Percentiles rank a stretch among this genome's conserved stretches.
Conservation (phyloP, 768 basidiomycete genomes). For the Candolleomyces efflorescens region DNA sequence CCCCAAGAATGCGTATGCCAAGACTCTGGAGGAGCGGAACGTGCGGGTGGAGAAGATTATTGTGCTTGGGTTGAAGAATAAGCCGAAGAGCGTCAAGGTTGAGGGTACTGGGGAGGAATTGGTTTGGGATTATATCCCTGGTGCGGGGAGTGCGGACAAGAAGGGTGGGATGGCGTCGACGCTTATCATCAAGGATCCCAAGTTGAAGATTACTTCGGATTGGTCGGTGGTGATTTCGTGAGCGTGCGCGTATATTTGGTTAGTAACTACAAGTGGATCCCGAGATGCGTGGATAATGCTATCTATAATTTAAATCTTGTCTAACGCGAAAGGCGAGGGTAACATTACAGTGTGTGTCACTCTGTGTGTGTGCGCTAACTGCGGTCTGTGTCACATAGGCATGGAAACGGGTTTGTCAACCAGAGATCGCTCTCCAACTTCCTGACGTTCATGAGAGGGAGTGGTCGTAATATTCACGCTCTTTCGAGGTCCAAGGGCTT, state of each 20-base stretch:
- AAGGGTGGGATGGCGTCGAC: constrained; percentile 65
- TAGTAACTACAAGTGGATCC: too few species aligned
- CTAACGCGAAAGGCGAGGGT: too few species aligned
- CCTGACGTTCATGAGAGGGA: too few species aligned
- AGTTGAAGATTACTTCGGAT: constrained; percentile 49
- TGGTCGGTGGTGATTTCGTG: constrained; percentile 35
- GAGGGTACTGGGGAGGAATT: constrained; percentile 43
- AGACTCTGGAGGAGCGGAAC: constrained; percentile 41
- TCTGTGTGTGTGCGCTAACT: too few species aligned
- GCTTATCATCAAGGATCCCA: constrained; percentile 76
- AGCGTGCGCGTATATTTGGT: background rate
- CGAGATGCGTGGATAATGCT: too few species aligned
- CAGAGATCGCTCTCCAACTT: too few species aligned
- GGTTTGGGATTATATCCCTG: constrained; percentile 65
- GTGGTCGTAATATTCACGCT: too few species aligned
- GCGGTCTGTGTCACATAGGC: too few species aligned
- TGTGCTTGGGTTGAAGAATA: constrained; percentile 62
- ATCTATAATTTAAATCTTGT: too few species aligned
- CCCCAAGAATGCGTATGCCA: constrained; percentile 63
- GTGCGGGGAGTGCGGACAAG: constrained; percentile 50
- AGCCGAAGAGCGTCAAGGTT: constrained; percentile 59
- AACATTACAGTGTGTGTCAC: too few species aligned
- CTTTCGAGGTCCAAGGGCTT: background rate
- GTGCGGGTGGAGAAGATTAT: constrained; percentile 84
- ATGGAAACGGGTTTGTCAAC: too few species aligned